A percentile compares a stretch with the other conserved stretches of the same genome.
Evolutionary conservation across 2,329 filamentous ascomycete genomes (phyloP).

Genomic region (Sarocladiaceae sp.): DNA sequence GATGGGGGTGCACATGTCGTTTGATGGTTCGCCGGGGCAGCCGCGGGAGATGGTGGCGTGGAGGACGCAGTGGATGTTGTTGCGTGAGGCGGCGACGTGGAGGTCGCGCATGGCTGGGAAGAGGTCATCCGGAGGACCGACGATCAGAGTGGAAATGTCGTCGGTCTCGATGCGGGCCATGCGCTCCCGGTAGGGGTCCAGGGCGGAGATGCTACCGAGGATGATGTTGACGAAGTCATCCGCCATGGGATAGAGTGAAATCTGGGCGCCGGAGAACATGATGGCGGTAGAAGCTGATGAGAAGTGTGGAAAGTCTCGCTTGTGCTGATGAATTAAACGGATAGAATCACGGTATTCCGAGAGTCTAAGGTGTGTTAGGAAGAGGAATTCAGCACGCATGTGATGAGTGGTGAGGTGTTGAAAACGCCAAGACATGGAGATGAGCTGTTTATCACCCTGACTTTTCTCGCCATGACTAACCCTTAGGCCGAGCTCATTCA

Average conservation of each 20-base stretch:
- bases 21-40: background rate
- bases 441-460: background rate
- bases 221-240: slow-evolving; percentile 5
- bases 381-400: no score
- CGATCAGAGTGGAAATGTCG: slow-evolving; percentile 1
- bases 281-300: background rate
- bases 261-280: slow-evolving; percentile 1
- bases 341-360: no score
- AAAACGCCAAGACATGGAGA: no score
- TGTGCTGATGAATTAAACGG: no score
- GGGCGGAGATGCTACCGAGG: slow-evolving; percentile 3
- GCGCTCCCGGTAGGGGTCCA: background rate
- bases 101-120: slow-evolving; percentile 6
- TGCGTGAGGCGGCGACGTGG: background rate
- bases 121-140: background rate
- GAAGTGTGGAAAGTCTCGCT: no score
- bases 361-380: no score
- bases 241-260: slow-evolving; percentile 2
- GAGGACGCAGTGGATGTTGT: slow-evolving; percentile 1
- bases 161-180: slow-evolving; percentile 5
- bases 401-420: no score
- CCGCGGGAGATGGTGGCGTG: slow-evolving; percentile 4
- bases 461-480: background rate
- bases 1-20: background rate
- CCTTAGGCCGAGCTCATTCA: background rate